A percentile compares a stretch with the other conserved stretches of the same genome.
phyloP scores from a whole-genome alignment of 345 rosid genomes.

The Aethionema arabicum region DNA sequence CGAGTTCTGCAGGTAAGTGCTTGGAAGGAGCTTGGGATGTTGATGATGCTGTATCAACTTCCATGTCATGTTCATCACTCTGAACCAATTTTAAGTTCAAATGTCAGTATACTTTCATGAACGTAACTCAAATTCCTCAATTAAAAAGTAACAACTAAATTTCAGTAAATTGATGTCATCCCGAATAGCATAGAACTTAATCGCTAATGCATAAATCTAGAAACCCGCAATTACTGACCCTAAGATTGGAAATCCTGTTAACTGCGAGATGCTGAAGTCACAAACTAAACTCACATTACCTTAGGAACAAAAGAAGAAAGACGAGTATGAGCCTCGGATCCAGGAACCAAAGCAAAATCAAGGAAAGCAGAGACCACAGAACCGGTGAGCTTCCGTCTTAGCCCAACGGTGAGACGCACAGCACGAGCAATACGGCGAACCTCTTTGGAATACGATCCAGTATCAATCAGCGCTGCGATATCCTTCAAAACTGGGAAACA shows the following conservation, averaged over 20 bases:
- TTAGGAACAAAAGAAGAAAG: constrained; percentile 57
- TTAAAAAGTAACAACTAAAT: neutral
- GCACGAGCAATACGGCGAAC: constrained; percentile 72
- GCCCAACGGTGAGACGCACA: constrained; percentile 60
- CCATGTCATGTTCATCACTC: constrained; percentile 86
- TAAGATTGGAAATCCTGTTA: neutral
- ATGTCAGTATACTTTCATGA: neutral
- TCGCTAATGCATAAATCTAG: neutral
- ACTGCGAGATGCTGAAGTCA: neutral
- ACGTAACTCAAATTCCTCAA: neutral
- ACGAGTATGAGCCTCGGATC: constrained; percentile 60
- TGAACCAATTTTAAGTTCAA: constrained; percentile 20
- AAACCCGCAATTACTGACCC: neutral
- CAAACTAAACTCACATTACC: constrained; percentile 35
- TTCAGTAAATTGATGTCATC: neutral
- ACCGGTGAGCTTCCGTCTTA: constrained; percentile 58
- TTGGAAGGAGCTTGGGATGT: constrained; percentile 50
- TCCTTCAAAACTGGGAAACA: constrained; percentile 64
- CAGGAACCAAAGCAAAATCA: constrained; percentile 54
- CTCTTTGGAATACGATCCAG: constrained; percentile 65
- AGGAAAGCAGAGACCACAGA: constrained; percentile 58
- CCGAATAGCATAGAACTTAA: neutral
- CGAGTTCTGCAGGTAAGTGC: constrained; percentile 67
- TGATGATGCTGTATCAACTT: constrained; percentile 76
- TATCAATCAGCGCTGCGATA: constrained; percentile 65